A percentile compares a stretch with the other conserved stretches of the same genome.
Evolutionary conservation across 495 filamentous ascomycete genomes (phyloP).

Genomic region (Aspergillus ellipticus): DNA sequence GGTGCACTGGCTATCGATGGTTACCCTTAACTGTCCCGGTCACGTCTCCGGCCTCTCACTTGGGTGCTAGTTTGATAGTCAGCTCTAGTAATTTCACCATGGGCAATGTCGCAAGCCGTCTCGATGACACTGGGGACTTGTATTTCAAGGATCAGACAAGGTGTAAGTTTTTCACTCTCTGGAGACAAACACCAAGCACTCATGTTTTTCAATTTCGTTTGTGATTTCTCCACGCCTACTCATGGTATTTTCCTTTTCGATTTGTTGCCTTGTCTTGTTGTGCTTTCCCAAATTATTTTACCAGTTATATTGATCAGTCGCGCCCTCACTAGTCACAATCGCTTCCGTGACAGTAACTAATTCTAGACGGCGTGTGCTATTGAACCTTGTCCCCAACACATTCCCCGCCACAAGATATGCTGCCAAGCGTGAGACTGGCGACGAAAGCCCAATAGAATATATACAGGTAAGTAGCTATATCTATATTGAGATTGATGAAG

Average conservation of each 20-base stretch:
- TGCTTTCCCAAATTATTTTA: neutral
- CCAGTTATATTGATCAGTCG: slow-evolving; percentile 10
- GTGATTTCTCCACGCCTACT: too few species aligned
- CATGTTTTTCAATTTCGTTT: too few species aligned
- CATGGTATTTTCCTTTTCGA: too few species aligned
- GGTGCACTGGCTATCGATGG: slow-evolving; percentile 36
- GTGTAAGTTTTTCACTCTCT: slow-evolving; percentile 53
- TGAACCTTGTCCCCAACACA: slow-evolving; percentile 80
- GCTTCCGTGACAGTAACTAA: slow-evolving; percentile 76
- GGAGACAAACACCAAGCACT: neutral
- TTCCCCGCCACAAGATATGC: slow-evolving; percentile 80
- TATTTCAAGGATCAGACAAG: slow-evolving; percentile 88
- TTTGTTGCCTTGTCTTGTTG: neutral
- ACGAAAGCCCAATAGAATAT: slow-evolving; percentile 78
- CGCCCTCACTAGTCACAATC: slow-evolving; percentile 65
- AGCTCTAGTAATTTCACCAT: slow-evolving; percentile 47
- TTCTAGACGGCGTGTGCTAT: slow-evolving; percentile 65
- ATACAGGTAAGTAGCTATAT: slow-evolving; percentile 64
- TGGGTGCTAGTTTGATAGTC: slow-evolving; percentile 29
- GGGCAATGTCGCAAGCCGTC: slow-evolving; percentile 90
- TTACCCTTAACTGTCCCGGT: slow-evolving; percentile 28
- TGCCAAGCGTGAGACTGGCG: slow-evolving; percentile 69
- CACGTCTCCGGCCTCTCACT: slow-evolving; percentile 27
- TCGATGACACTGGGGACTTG: slow-evolving; percentile 78
- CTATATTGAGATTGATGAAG: neutral